Evolutionary conservation across 306 rosid species (phyloP), one percentile per base, ranked within the genome.

Genomic region (Gastrolobium villosum): DNA sequence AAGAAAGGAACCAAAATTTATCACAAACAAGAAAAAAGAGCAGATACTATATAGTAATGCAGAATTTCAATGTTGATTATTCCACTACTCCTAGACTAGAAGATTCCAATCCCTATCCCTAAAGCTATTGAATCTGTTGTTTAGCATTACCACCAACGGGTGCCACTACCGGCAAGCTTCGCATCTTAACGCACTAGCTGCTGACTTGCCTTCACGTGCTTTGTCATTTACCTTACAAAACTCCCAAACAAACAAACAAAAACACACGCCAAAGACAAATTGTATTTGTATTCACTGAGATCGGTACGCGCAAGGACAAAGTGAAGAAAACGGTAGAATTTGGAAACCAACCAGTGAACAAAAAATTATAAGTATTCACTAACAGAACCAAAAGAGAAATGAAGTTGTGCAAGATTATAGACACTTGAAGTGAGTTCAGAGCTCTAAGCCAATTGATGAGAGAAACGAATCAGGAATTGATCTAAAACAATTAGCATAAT

Each of bases 161-260:
- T 36, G 70, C 34, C 71, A 74, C 46, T 39, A 49, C 65, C n/a
- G 6, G 49, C 39, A 61, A 41, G 74, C 10, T 34, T 59, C 56
- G 30, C 75, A 44, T 72, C 44, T 72, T 61, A 26, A 82, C 11
- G 30, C 66, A 37, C 70, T 49, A 45, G 78, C 74, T 35, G 60
- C 41, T 20, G 26, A 15, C 72, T 57, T 54, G 6, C 45, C 14
- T 71, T 71, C 79, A 56, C 65, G 2, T 26, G 39, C 62, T 70
- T 50, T 41, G 10, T 40, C 41, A 59, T 79, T 62, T 53, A 62
- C 43, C 54, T 31, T 6, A 75, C 28, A 70, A 60, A 77, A 45
- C 78, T 73, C 72, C 44, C 71, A 73, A 55, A 31, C 57, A 20
- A 20, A 20, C 54, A 54, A 56, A 72, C 55, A 39, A 72, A 75